Evolutionary conservation across 768 basidiomycete species (phyloP).

Genomic region (Phanerochaete sordida): DNA sequence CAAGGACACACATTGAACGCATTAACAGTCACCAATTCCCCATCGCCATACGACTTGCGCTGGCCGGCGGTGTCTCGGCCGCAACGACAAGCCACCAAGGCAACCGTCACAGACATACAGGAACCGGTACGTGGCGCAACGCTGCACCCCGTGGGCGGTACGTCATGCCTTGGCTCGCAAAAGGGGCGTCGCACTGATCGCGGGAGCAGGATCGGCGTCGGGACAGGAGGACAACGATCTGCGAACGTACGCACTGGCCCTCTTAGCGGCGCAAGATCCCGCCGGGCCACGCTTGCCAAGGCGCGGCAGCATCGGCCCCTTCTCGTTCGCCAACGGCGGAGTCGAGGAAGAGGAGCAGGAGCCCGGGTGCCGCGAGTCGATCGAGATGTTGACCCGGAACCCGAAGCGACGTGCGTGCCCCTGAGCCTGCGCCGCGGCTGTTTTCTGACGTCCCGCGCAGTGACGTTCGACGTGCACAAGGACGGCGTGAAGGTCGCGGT

Average conservation of each 20-base stretch:
- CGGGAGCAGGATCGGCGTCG: background rate
- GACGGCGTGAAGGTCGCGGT: conserved; percentile 88
- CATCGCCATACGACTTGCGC: conserved; percentile 75
- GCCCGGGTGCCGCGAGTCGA: conserved; percentile 77
- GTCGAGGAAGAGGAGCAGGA: conserved; percentile 48
- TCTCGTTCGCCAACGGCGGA: background rate
- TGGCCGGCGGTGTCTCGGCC: conserved; percentile 55
- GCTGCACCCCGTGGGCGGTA: background rate
- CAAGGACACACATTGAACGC: background rate
- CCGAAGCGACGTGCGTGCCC: conserved; percentile 75
- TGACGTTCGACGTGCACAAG: conserved; percentile 94
- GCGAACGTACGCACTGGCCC: conserved; percentile 46
- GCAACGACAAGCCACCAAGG: background rate
- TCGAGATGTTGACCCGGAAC: conserved; percentile 87
- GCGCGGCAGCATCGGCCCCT: background rate
- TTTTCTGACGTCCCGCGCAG: conserved; percentile 34
- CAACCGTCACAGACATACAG: background rate
- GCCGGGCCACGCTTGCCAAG: background rate
- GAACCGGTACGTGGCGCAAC: background rate
- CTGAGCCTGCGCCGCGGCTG: background rate
- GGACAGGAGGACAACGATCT: conserved; percentile 36
- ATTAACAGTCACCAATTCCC: conserved; percentile 41
- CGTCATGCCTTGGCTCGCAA: background rate
- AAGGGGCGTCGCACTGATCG: background rate
- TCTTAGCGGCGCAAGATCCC: conserved; percentile 19